Conservation (phyloP, 2,329 filamentous ascomycete species). For the Mycocentrospora acerina region DNA sequence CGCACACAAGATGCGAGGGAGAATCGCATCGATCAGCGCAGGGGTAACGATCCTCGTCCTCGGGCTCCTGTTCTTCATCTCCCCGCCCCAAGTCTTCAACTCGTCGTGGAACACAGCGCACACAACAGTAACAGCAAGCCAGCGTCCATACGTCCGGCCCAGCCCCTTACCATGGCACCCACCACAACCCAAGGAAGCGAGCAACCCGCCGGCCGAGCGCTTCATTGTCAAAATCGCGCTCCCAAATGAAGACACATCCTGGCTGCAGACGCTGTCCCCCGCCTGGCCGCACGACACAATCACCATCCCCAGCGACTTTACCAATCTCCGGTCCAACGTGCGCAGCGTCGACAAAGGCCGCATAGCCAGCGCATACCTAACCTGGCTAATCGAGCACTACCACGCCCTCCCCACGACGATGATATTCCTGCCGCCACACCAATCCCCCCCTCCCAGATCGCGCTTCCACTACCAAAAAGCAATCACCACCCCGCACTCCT, state of each 20-base stretch:
- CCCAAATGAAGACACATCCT: constrained; percentile 16
- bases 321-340: constrained; percentile 8
- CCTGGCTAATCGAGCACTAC: constrained; percentile 28
- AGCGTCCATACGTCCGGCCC: constrained; percentile 11
- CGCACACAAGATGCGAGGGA: too few relatives aligned
- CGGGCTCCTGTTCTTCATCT: neutral
- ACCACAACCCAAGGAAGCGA: constrained; percentile 5
- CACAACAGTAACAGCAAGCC: constrained; percentile 2
- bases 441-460: too few relatives aligned
- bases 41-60: too few relatives aligned
- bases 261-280: constrained; percentile 10
- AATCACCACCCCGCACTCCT: neutral
- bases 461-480: neutral
- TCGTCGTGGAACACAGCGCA: constrained; percentile 1
- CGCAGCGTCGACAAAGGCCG: constrained; percentile 20
- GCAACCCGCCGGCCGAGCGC: constrained; percentile 1
- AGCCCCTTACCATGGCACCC: constrained; percentile 2
- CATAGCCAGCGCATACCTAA: constrained; percentile 25
- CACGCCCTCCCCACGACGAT: constrained; percentile 17
- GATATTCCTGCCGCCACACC: constrained; percentile 20
- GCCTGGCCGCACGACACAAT: constrained; percentile 47
- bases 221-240: constrained; percentile 16
- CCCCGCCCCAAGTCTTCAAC: constrained; percentile 1
- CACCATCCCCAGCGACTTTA: constrained; percentile 17
- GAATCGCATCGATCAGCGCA: too few relatives aligned